Base-by-base conservation (phyloP, 2,329 filamentous ascomycete species). In the Penicillium sp. region DNA sequence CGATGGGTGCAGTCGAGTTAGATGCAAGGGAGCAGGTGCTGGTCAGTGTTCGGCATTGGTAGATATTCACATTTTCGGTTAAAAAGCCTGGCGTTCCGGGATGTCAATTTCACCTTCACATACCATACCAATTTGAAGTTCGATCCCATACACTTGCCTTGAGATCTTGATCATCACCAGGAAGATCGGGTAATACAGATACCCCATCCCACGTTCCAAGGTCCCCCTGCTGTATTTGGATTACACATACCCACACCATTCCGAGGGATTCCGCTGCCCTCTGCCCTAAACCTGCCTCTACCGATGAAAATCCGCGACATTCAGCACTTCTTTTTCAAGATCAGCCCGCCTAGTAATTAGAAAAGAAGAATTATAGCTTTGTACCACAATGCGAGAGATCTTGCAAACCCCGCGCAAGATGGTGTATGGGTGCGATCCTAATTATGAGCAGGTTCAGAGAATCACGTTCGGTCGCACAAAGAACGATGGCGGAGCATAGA, bases 1-100 rank as follows among this genome's bases (percentile, higher is more conserved):
- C 65, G 36, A 62, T 63, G 21, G 58, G 61, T 18, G 60, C 61
- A 26, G 51, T 66, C 28, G 67, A 70, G 44, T 51, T 66, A 43
- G 67, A 74, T 53, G 50, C 65, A 2, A 58, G 62, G 29, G 72
- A 75, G 49, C 70, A 71, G 51, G 71, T 75, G 6, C 60, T 91
- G 18, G 68, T 90, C 3, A 82, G 82, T 59, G 83, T 85, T 45
- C 78, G 85, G 47, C 87, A 90, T 70, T 90, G 88, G 87, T 91
- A 64, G 49, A 41, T 50, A 3, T 7, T 10, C 8, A 7, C 38
- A 33, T 2, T 45, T 18, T 41, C n/a, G 23, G 34, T 24, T 7
- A 29, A 42, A 29, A 42, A 51, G 36, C 39, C 28, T 45, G 44
- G 29, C 24, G 38, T 49, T 42, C 3, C 23, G 41, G 41, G 23